These are phyloP conservation scores for Metschnikowia similis DNA, from an alignment of 805 yeast species.

Conservation along the genomic window DNA sequence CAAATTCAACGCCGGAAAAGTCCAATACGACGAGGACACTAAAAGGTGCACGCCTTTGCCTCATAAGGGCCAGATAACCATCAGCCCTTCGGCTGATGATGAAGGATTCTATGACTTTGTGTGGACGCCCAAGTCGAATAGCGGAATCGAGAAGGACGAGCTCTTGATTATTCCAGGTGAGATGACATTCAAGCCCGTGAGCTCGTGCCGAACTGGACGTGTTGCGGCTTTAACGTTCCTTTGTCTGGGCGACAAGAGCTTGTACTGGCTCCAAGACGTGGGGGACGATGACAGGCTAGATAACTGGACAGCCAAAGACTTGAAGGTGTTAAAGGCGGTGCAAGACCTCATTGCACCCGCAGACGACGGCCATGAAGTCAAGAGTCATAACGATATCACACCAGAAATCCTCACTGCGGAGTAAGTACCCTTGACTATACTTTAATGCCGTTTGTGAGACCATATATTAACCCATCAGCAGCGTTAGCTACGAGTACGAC, in stretches of 20 bases:
- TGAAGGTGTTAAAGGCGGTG: conserved; percentile 31
- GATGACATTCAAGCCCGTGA: conserved; percentile 68
- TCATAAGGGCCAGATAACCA: conserved; percentile 60
- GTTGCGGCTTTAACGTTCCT: conserved; percentile 65
- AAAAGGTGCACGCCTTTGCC: conserved; percentile 67
- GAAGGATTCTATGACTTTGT: conserved; percentile 64
- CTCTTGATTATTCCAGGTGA: conserved; percentile 81
- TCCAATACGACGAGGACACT: conserved; percentile 57
- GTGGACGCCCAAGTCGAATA: conserved; percentile 65
- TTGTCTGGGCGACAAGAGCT: conserved; percentile 55
- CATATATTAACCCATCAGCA: conserved; percentile 3
- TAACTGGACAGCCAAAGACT: conserved; percentile 58
- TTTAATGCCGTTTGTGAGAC: conserved; percentile 4
- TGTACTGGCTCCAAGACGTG: conserved; percentile 75
- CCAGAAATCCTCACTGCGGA: conserved; percentile 4
- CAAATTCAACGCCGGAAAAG: conserved; percentile 77
- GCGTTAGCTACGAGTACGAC: conserved; percentile 1
- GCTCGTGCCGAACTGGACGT: conserved; percentile 71
- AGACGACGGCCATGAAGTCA: conserved; percentile 15
- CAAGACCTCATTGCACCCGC: conserved; percentile 12
- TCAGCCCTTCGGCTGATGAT: conserved; percentile 63
- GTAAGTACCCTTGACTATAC: conserved; percentile 16
- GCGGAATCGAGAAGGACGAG: conserved; percentile 51
- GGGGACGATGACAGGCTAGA: conserved; percentile 60
- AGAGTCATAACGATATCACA: neutral